Conservation (phyloP, 768 basidiomycete genomes). For the Chiua virens region DNA sequence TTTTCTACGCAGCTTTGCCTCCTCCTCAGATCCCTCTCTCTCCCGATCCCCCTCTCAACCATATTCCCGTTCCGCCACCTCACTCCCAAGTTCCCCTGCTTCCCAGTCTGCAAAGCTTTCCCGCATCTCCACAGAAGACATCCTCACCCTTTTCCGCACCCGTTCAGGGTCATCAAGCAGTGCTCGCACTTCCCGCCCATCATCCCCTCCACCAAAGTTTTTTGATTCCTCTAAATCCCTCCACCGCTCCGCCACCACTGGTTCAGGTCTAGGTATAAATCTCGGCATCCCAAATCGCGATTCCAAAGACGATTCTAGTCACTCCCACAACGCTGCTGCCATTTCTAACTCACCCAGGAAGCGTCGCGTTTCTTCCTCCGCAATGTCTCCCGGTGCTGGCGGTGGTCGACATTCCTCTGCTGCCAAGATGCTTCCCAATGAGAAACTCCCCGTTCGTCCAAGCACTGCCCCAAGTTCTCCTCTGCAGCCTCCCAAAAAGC, state of each 20-base stretch:
- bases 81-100: slow-evolving; percentile 16
- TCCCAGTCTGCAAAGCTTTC: slow-evolving; percentile 6
- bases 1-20: slow-evolving; percentile 17
- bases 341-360: slow-evolving; percentile 6
- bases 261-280: slow-evolving; percentile 9
- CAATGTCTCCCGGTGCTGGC: slow-evolving; percentile 21
- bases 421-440: slow-evolving; percentile 1
- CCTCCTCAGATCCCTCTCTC: slow-evolving; percentile 6
- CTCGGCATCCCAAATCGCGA: not conserved
- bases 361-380: slow-evolving; percentile 27
- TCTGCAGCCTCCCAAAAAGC: slow-evolving; percentile 20
- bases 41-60: slow-evolving; percentile 14
- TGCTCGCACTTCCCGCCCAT: not conserved
- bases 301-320: slow-evolving; percentile 2
- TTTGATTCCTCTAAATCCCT: slow-evolving; percentile 4
- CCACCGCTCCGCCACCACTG: slow-evolving; percentile 21
- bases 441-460: not conserved
- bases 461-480: slow-evolving; percentile 13
- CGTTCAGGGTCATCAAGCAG: slow-evolving; percentile 18
- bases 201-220: slow-evolving; percentile 17
- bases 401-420: slow-evolving; percentile 29
- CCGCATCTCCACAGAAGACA: slow-evolving; percentile 30
- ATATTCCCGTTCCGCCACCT: slow-evolving; percentile 9
- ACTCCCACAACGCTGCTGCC: not conserved
- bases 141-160: slow-evolving; percentile 31